These are phyloP conservation scores for Zizania latifolia DNA, from an alignment of 176 grass and related monocot species.

Conservation along the genomic window DNA sequence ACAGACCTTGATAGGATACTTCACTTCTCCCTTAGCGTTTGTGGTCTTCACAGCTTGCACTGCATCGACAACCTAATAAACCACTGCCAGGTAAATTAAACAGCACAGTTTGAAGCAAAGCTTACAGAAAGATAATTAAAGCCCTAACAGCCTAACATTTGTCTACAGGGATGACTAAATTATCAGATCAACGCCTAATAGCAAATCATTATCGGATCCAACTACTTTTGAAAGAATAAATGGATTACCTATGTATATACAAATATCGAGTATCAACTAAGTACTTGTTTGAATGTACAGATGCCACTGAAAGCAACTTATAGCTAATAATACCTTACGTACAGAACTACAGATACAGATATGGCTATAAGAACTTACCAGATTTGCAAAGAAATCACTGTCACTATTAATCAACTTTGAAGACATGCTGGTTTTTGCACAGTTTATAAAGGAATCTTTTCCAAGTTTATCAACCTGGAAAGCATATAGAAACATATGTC, in stretches of 20 bases:
- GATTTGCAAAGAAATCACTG: slow-evolving; percentile 84
- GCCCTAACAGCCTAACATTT: neutral
- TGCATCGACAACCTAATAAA: slow-evolving; percentile 80
- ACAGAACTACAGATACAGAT: neutral
- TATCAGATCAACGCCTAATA: neutral
- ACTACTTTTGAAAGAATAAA: neutral
- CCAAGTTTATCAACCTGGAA: slow-evolving; percentile 92
- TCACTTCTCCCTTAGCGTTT: slow-evolving; percentile 72
- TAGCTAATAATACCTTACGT: neutral
- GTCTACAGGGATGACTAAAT: neutral
- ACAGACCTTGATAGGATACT: slow-evolving; percentile 94
- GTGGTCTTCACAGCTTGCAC: slow-evolving; percentile 91
- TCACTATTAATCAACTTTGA: slow-evolving; percentile 81
- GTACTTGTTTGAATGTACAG: neutral
- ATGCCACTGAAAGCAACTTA: neutral
- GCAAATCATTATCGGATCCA: neutral
- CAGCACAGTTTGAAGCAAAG: neutral
- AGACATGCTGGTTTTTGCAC: slow-evolving; percentile 98
- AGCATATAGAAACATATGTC: neutral
- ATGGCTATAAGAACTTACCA: slow-evolving; percentile 47
- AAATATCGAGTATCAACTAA: neutral
- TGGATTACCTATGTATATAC: neutral
- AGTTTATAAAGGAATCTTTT: slow-evolving; percentile 87
- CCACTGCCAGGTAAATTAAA: neutral
- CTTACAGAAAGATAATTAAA: neutral